Evolutionary conservation across 805 yeast species (phyloP).

Genomic region (Komagataella pastoris): DNA sequence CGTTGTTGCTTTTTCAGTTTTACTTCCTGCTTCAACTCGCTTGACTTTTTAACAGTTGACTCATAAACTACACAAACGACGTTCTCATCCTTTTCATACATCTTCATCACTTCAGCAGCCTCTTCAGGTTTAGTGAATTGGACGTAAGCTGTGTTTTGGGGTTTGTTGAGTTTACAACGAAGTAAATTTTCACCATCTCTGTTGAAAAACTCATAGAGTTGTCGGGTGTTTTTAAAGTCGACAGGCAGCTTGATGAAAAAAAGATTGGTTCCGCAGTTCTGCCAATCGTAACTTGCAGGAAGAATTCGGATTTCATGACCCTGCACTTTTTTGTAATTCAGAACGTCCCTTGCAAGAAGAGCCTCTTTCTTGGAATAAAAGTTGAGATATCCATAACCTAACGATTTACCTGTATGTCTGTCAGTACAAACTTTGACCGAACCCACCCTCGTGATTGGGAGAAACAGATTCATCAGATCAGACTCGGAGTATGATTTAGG

Average conservation of each 20-base stretch:
- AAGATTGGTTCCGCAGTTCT: slow-evolving; percentile 33
- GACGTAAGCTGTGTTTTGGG: slow-evolving; percentile 20
- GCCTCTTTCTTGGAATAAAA: slow-evolving; percentile 39
- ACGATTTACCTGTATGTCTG: slow-evolving; percentile 35
- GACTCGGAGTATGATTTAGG: background rate
- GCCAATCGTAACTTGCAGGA: slow-evolving; percentile 30
- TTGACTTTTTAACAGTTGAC: background rate
- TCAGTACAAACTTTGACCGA: slow-evolving; percentile 52
- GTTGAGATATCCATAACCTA: slow-evolving; percentile 68
- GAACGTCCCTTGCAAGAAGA: slow-evolving; percentile 36
- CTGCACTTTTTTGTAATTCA: slow-evolving; percentile 32
- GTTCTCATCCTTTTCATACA: background rate
- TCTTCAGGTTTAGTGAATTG: slow-evolving; percentile 23
- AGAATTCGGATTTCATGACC: slow-evolving; percentile 37
- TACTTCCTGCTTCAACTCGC: background rate
- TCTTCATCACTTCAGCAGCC: slow-evolving; percentile 8
- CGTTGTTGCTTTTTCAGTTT: background rate
- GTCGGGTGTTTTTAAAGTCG: slow-evolving; percentile 15
- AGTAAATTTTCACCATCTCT: slow-evolving; percentile 12
- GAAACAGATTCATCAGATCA: background rate
- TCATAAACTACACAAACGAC: background rate
- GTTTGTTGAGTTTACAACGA: slow-evolving; percentile 16
- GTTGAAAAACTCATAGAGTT: slow-evolving; percentile 15
- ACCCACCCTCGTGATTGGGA: slow-evolving; percentile 13
- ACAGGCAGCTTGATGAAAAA: slow-evolving; percentile 32